Evolutionary conservation across 1,284 basidiomycete genomes (phyloP).

Genomic region (Trichosporon inkin): DNA sequence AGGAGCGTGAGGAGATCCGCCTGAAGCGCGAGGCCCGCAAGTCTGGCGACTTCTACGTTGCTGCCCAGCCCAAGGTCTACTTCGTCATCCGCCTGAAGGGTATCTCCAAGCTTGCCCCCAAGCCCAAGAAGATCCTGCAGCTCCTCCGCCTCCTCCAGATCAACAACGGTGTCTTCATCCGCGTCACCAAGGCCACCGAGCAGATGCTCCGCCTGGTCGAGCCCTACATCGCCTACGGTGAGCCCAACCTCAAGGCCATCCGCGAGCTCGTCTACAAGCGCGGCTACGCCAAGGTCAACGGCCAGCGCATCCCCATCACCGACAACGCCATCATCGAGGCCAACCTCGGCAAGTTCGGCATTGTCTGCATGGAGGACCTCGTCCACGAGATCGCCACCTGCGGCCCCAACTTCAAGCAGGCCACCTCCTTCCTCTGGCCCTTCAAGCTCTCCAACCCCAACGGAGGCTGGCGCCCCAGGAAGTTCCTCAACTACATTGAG

Average conservation of each 20-base stretch:
- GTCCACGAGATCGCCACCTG: slow-evolving; percentile 94
- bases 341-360: slow-evolving; percentile 87
- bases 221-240: slow-evolving; percentile 96
- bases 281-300: slow-evolving; percentile 97
- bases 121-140: slow-evolving; percentile 98
- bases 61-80: slow-evolving; percentile 94
- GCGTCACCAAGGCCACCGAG: slow-evolving; percentile 91
- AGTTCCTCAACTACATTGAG: slow-evolving; percentile 92
- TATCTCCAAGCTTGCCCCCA: slow-evolving; percentile 99
- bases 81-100: slow-evolving; percentile 97
- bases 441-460: slow-evolving; percentile 99
- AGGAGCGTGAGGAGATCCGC: slow-evolving; percentile 96
- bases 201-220: slow-evolving; percentile 98
- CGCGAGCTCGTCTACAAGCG: slow-evolving; percentile 99
- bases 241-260: slow-evolving; percentile 85
- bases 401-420: slow-evolving; percentile 99
- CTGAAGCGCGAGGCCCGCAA: slow-evolving; percentile 89
- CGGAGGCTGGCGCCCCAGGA: slow-evolving; percentile 93
- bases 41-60: slow-evolving; percentile 94
- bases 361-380: slow-evolving; percentile 96
- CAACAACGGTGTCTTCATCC: slow-evolving; percentile 99
- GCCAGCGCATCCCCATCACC: slow-evolving; percentile 91
- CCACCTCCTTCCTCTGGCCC: slow-evolving; percentile 94
- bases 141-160: slow-evolving; percentile 98
- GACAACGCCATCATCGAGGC: slow-evolving; percentile 93